Conservation (phyloP, 176 grass and related monocot species). For the Eragrostis curvula region DNA sequence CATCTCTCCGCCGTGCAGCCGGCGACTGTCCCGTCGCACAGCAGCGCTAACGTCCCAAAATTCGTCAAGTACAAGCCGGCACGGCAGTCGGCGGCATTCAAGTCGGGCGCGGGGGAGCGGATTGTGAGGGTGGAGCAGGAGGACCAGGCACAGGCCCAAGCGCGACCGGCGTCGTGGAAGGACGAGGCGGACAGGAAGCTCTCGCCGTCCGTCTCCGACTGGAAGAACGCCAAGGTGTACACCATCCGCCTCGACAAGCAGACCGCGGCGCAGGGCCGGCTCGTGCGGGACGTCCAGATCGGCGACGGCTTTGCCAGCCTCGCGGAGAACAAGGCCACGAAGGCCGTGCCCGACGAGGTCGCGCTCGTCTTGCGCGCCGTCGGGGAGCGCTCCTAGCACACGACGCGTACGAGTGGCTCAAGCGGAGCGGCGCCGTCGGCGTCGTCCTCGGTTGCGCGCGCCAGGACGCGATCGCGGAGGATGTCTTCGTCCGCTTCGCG, state of each 20-base stretch:
- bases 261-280: constrained; percentile 35
- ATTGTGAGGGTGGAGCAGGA: constrained; percentile 35
- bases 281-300: constrained; percentile 35
- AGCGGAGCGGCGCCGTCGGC: constrained; percentile 51
- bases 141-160: too few species aligned
- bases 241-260: constrained; percentile 54
- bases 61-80: constrained; percentile 62
- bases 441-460: constrained; percentile 81
- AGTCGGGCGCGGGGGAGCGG: constrained; percentile 38
- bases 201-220: constrained; percentile 41
- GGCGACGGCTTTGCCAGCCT: constrained; percentile 43
- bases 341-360: constrained; percentile 64
- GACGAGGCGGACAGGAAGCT: constrained; percentile 48
- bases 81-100: constrained; percentile 48
- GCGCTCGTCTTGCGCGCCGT: constrained; percentile 71
- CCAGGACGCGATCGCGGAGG: constrained; percentile 74
- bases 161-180: constrained; percentile 12
- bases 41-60: constrained; percentile 25
- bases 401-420: constrained; percentile 92
- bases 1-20: constrained; percentile 47
- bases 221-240: constrained; percentile 59
- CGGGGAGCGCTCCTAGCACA: constrained; percentile 64
- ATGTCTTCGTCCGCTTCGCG: constrained; percentile 63
- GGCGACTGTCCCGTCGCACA: constrained; percentile 38
- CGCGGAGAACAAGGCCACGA: constrained; percentile 52